These are phyloP conservation scores for Onygena corvina DNA, from an alignment of 2,329 filamentous ascomycete genomes.

Conservation along the genomic window DNA sequence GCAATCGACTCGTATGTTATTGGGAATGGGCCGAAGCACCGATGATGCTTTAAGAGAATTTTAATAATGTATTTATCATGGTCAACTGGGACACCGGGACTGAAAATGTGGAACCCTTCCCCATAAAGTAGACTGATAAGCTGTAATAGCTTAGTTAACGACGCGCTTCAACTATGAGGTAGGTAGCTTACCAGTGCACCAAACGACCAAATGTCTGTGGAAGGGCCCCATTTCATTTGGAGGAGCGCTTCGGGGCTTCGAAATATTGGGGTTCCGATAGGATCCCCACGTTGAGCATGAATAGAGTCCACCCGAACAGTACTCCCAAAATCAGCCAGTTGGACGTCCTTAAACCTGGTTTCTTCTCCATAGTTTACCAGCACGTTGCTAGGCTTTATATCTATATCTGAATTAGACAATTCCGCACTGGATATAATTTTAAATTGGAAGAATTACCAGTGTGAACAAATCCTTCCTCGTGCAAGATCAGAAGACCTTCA, in stretches of 20 bases:
- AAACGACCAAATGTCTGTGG: constrained; percentile 23
- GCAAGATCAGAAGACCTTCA: constrained; percentile 14
- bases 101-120: not conserved
- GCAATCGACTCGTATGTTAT: too few relatives aligned
- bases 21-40: too few relatives aligned
- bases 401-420: constrained; percentile 10
- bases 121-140: too few relatives aligned
- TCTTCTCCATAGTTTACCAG: constrained; percentile 10
- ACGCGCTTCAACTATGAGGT: not conserved
- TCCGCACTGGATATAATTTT: not conserved
- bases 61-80: too few relatives aligned
- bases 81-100: too few relatives aligned
- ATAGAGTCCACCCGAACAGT: not conserved
- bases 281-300: constrained; percentile 1
- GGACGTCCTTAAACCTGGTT: not conserved
- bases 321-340: not conserved
- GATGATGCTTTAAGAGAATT: too few relatives aligned
- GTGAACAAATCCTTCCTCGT: constrained; percentile 17
- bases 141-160: constrained; percentile 14
- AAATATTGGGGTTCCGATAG: constrained; percentile 29
- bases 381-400: constrained; percentile 20
- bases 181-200: constrained; percentile 18
- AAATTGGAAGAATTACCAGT: constrained; percentile 12
- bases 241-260: constrained; percentile 29
- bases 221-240: constrained; percentile 17